Evolutionary conservation across 495 filamentous ascomycete genomes (phyloP).

Genomic region (Penicillium coffeae): DNA sequence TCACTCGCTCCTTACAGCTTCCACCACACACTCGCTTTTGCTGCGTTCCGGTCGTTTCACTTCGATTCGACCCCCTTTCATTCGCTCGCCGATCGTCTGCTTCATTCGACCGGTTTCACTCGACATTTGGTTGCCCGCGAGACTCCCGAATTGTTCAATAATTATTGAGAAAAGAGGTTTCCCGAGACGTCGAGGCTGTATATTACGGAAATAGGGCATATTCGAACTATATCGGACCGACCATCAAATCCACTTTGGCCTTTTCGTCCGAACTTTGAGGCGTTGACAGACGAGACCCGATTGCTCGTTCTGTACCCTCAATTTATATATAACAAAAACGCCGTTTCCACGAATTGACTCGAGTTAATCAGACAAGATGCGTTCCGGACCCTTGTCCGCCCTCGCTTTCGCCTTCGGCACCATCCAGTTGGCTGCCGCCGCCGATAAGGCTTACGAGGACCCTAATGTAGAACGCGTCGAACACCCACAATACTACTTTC

Average conservation of each 20-base stretch:
- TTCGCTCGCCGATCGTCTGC: slow-evolving; percentile 22
- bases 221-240: background rate
- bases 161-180: slow-evolving; percentile 2
- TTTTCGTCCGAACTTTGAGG: slow-evolving; percentile 8
- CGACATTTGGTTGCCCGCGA: slow-evolving; percentile 29
- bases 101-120: slow-evolving; percentile 20
- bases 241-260: background rate
- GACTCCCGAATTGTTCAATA: slow-evolving; percentile 12
- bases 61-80: slow-evolving; percentile 30
- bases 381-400: slow-evolving; percentile 23
- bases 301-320: slow-evolving; percentile 23
- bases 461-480: slow-evolving; percentile 32
- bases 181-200: slow-evolving; percentile 15
- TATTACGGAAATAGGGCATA: slow-evolving; percentile 14
- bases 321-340: slow-evolving; percentile 11
- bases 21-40: slow-evolving; percentile 29
- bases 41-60: slow-evolving; percentile 24
- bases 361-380: slow-evolving; percentile 23
- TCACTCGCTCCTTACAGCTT: slow-evolving; percentile 43
- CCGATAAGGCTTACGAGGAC: slow-evolving; percentile 8
- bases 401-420: slow-evolving; percentile 34
- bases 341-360: background rate
- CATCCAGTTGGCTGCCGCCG: slow-evolving; percentile 32
- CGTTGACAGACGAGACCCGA: slow-evolving; percentile 20
- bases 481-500: slow-evolving; percentile 45